phyloP scores from a whole-genome alignment of 225 moss, liverwort and hornwort genomes.

The Takakia lepidozioides region DNA sequence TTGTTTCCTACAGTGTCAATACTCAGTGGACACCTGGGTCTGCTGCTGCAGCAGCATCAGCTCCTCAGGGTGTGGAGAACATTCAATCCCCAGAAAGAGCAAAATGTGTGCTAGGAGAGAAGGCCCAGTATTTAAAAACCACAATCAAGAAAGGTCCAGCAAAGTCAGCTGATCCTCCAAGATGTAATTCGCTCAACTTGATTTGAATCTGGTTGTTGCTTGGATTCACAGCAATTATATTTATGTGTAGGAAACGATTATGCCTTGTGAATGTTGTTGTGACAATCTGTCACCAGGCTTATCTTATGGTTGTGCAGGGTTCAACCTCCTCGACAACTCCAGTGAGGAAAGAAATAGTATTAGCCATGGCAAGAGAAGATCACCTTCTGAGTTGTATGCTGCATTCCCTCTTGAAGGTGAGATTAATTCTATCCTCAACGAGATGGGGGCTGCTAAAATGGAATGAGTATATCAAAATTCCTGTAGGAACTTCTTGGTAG shows the following conservation, averaged over 20 bases:
- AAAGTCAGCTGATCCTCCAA: constrained; percentile 27
- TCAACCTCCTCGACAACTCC: constrained; percentile 24
- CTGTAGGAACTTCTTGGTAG: too few relatives aligned
- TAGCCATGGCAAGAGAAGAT: constrained; percentile 8
- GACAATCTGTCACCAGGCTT: too few relatives aligned
- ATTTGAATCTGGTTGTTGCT: not conserved
- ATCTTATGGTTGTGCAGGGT: constrained; percentile 13
- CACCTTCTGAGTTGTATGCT: constrained; percentile 22
- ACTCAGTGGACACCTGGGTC: constrained; percentile 13
- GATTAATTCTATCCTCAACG: too few relatives aligned
- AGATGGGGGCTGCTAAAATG: too few relatives aligned
- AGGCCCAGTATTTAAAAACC: constrained; percentile 13
- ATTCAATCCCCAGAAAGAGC: constrained; percentile 9
- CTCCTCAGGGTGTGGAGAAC: not conserved
- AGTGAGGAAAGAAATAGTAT: constrained; percentile 20
- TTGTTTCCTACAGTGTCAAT: constrained; percentile 13
- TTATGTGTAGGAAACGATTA: too few relatives aligned
- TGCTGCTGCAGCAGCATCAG: constrained; percentile 16
- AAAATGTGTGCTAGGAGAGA: constrained; percentile 34
- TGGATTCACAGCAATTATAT: not conserved
- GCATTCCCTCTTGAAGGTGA: constrained; percentile 35
- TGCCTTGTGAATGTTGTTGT: too few relatives aligned
- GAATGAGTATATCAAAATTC: too few relatives aligned
- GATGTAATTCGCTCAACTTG: not conserved
- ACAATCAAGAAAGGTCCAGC: not conserved